Conservation (phyloP, 306 rosid genomes). For the Vigna angularis region DNA sequence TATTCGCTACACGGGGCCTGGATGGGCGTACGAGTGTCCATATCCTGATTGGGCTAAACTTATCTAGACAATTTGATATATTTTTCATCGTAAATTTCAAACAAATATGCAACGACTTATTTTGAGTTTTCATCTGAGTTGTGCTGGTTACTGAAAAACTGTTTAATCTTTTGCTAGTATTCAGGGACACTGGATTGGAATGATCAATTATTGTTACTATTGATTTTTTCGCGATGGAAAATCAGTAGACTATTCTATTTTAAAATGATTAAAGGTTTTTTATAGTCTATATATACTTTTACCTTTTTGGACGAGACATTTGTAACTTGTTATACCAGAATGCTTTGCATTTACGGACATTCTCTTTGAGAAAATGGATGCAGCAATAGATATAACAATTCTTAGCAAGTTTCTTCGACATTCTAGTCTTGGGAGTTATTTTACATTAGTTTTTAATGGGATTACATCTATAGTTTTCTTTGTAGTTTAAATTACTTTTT, state of each 20-base stretch:
- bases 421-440: background rate
- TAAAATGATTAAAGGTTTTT: constrained; percentile 24
- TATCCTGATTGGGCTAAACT: constrained; percentile 82
- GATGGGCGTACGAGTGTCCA: constrained; percentile 86
- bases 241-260: constrained; percentile 17
- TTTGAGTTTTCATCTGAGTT: background rate
- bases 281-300: constrained; percentile 12
- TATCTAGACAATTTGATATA: constrained; percentile 33
- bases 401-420: background rate
- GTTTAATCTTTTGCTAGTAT: constrained; percentile 14
- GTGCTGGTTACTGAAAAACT: constrained; percentile 1
- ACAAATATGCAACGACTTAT: background rate
- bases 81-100: constrained; percentile 18
- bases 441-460: background rate
- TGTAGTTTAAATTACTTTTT: background rate
- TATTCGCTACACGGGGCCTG: constrained; percentile 77
- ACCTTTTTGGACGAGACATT: constrained; percentile 9
- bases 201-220: background rate
- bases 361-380: background rate
- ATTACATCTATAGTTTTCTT: background rate
- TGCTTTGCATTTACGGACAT: constrained; percentile 26
- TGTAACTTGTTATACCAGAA: background rate
- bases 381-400: background rate
- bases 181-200: background rate
- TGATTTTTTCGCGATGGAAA: background rate